Conservation (phyloP, 257 asterid genomes). For the Scutellaria barbata region DNA sequence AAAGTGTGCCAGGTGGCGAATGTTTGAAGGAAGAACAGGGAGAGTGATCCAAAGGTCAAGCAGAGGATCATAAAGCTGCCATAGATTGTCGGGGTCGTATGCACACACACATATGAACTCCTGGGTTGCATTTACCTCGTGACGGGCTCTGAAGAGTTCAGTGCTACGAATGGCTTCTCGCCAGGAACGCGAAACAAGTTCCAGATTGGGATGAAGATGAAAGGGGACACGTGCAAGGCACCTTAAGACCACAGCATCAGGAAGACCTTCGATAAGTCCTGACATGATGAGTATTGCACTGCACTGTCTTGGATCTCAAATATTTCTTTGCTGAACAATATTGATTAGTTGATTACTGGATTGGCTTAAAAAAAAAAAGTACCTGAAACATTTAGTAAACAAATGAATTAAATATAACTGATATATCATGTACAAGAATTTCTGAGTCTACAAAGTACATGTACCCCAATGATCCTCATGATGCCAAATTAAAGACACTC, state of each 20-base stretch:
- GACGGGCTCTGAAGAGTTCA: constrained; percentile 87
- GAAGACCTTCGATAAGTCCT: constrained; percentile 97
- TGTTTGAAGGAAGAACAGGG: constrained; percentile 85
- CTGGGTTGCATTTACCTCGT: constrained; percentile 77
- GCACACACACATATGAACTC: constrained; percentile 87
- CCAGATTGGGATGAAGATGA: constrained; percentile 74
- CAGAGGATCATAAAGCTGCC: constrained; percentile 90
- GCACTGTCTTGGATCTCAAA: constrained; percentile 38
- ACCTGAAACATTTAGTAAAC: constrained; percentile 37
- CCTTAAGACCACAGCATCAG: constrained; percentile 89
- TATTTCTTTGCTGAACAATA: constrained; percentile 19
- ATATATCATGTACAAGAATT: neutral
- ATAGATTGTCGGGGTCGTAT: constrained; percentile 90
- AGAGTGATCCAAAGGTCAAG: constrained; percentile 92
- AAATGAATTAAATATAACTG: constrained; percentile 18
- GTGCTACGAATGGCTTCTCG: constrained; percentile 66
- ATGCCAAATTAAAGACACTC: neutral
- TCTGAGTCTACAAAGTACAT: neutral
- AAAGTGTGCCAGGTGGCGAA: constrained; percentile 88
- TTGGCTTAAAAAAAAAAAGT: constrained; percentile 27
- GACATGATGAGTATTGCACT: constrained; percentile 52
- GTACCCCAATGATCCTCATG: neutral
- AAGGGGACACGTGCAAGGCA: constrained; percentile 97
- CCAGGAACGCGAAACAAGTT: constrained; percentile 93
- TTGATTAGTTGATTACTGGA: constrained; percentile 34